phyloP scores from a whole-genome alignment of 2,329 filamentous ascomycete species.

The Orbilia blumenaviensis region DNA sequence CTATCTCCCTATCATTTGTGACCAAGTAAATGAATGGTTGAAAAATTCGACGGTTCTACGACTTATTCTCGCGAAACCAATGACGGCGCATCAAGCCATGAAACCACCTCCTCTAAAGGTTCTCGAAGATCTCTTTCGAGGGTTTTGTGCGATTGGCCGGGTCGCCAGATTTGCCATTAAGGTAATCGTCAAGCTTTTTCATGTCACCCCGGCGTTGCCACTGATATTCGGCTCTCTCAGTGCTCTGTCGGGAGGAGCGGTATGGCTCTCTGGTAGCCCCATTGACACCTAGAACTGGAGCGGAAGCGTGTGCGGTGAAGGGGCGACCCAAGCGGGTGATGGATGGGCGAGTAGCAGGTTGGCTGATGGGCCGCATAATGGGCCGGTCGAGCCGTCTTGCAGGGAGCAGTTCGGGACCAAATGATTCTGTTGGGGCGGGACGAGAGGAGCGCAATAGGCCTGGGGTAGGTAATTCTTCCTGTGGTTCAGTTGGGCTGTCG shows the following conservation, averaged over 20 bases:
- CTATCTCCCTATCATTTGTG: background rate
- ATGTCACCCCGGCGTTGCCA: background rate
- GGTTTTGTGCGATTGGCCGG: background rate
- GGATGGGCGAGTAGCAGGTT: background rate
- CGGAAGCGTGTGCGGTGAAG: constrained; percentile 27
- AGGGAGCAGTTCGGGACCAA: constrained; percentile 22
- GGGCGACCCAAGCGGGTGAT: constrained; percentile 19
- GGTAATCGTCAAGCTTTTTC: constrained; percentile 8
- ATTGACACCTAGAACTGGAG: constrained; percentile 8
- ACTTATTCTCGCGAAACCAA: background rate
- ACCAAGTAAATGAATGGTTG: background rate
- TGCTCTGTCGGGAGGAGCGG: constrained; percentile 11
- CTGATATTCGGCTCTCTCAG: background rate
- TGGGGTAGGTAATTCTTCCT: background rate
- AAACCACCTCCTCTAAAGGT: constrained; percentile 37
- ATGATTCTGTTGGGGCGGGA: background rate
- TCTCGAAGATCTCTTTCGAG: constrained; percentile 6
- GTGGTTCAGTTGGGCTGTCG: background rate
- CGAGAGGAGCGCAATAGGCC: background rate
- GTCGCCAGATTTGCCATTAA: constrained; percentile 3
- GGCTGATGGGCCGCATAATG: constrained; percentile 25
- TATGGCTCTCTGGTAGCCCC: constrained; percentile 1
- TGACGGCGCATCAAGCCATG: constrained; percentile 32
- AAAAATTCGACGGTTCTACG: background rate
- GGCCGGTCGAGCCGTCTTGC: constrained; percentile 28